Conservation (phyloP, 108 stramenopile genomes). For the Cyclotella baltica region DNA sequence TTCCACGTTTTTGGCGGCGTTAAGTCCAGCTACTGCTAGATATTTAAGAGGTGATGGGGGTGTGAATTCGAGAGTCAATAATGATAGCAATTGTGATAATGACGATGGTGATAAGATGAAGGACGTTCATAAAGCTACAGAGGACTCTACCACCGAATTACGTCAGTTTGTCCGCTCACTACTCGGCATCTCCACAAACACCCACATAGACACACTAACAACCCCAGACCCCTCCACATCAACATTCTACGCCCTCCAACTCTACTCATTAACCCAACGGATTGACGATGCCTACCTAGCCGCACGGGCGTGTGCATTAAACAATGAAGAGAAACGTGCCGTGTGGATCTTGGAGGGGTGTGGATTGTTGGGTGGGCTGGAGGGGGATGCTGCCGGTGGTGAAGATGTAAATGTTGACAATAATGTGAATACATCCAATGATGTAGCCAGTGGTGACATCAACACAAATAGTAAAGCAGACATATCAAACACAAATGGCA, state of each 20-base stretch:
- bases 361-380: conserved; percentile 43
- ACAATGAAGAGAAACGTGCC: conserved; percentile 60
- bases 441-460: not conserved
- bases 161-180: conserved; percentile 50
- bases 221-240: conserved; percentile 62
- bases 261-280: conserved; percentile 60
- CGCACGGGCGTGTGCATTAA: conserved; percentile 56
- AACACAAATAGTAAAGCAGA: too few relatives aligned
- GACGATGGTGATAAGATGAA: not conserved
- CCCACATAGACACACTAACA: conserved; percentile 3
- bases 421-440: not conserved
- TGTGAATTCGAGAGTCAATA: not conserved
- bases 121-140: conserved; percentile 3
- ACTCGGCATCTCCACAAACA: conserved; percentile 10
- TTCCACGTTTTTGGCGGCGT: conserved; percentile 17
- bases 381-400: conserved; percentile 11
- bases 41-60: not conserved
- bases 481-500: conserved; percentile 25
- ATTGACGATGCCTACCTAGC: conserved; percentile 73
- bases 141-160: conserved; percentile 28
- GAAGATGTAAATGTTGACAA: not conserved
- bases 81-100: not conserved
- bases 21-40: conserved; percentile 27
- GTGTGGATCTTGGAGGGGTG: conserved; percentile 63
- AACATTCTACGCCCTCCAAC: conserved; percentile 67